Base-by-base conservation (phyloP, 1,284 basidiomycete genomes). In the Boletellus deceptivus region DNA sequence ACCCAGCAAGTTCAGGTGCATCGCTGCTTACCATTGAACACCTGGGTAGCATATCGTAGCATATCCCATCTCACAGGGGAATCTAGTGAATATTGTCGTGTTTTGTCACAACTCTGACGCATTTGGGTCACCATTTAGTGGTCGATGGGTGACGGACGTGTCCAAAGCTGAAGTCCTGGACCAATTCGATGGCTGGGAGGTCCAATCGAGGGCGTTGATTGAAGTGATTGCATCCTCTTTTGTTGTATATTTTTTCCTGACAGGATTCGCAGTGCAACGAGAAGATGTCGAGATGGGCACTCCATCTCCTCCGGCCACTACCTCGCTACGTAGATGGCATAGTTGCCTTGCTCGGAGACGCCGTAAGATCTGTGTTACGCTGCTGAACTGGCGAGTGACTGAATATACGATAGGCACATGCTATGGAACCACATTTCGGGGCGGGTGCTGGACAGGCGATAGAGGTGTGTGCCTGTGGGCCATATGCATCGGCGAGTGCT, bases 1-100 rank as follows among this genome's bases (percentile, higher is more conserved):
- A 3, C 4, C 0, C 34, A 7, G 31, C 33, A 59, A 34, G 8
- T 24, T 29, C 2, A 6, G 14, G 7, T 3, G 3, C 24, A 33
- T 25, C 17, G 6, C 11, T 13, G 42, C 46, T 54, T 33, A 58
- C 17, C 4, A 20, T 16, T 17, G 3, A 3, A 8, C 18, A 3
- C 10, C 5, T 14, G 10, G 29, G 6, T 50, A 78, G 77, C 71
- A 78, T 60, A 48, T 77, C 6, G 71, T 77, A 1, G 59, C 70
- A 4, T 79, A 74, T 59, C 73, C 76, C 0, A 67, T 80, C 39
- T 70, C 73, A 13, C 67, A 70, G 35, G 75, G 75, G 0, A 60
- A 54, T 8, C 50, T 71, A 11, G 60, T 80, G 50, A 81, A 78
- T 49, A 60, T 79, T 25, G 75, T 73, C 14, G 69, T 71, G 3